phyloP scores from a whole-genome alignment of 2,329 filamentous ascomycete genomes.

The Dactylellina drechsleri region DNA sequence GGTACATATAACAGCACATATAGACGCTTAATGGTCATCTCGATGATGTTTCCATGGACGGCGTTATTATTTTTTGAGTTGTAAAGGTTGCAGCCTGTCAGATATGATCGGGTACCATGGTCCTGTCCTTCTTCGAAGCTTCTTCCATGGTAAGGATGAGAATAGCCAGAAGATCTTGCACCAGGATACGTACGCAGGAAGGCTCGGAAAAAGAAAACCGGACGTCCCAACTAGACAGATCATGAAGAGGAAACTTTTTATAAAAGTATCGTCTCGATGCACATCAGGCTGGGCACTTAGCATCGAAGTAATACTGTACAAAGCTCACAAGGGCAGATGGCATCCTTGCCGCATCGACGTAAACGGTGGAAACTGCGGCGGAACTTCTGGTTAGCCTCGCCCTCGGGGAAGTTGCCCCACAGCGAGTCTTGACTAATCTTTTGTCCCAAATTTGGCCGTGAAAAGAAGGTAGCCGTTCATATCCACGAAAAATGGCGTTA shows the following conservation, averaged over 20 bases:
- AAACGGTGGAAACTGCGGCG: conserved; percentile 49
- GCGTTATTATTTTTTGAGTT: conserved; percentile 24
- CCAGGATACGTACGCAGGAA: background rate
- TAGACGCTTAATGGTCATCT: too few relatives aligned
- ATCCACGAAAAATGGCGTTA: conserved; percentile 29
- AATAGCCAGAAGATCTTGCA: too few relatives aligned
- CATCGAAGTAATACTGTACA: background rate
- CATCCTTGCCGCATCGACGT: conserved; percentile 47
- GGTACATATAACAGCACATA: too few relatives aligned
- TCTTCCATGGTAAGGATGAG: conserved; percentile 37
- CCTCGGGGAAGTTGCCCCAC: too few relatives aligned
- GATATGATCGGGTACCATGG: conserved; percentile 29
- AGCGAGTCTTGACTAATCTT: conserved; percentile 18
- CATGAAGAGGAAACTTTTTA: conserved; percentile 5
- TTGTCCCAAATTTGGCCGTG: conserved; percentile 47
- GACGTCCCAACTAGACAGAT: conserved; percentile 16
- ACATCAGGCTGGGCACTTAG: conserved; percentile 8
- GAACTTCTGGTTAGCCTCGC: background rate
- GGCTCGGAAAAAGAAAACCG: conserved; percentile 22
- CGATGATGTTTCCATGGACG: too few relatives aligned
- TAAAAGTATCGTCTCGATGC: background rate
- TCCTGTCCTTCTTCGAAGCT: conserved; percentile 1
- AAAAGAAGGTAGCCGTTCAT: conserved; percentile 49
- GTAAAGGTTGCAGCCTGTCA: conserved; percentile 30
- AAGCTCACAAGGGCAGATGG: conserved; percentile 15